Evolutionary conservation across 352 stramenopile species (phyloP).

Genomic region (Globisporangium barbulae): DNA sequence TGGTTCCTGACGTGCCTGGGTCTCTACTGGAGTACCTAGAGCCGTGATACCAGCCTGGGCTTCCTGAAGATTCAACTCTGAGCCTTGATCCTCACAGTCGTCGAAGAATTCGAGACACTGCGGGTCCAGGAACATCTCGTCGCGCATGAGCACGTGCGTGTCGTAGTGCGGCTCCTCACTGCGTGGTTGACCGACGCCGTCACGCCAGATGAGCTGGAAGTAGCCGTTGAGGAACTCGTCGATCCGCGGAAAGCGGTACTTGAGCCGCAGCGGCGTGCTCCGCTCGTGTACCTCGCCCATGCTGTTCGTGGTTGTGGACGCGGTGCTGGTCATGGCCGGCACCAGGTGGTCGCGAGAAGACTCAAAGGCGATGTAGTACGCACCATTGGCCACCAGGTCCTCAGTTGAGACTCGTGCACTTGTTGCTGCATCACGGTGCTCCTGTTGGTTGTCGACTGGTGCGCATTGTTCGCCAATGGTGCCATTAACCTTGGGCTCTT

Average conservation of each 20-base stretch:
- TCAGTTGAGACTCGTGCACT: neutral
- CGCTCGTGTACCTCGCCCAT: slow-evolving; percentile 43
- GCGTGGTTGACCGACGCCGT: slow-evolving; percentile 31
- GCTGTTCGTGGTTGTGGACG: slow-evolving; percentile 4
- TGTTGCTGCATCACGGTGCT: slow-evolving; percentile 5
- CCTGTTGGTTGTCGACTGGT: slow-evolving; percentile 4
- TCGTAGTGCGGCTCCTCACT: slow-evolving; percentile 59
- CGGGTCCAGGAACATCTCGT: slow-evolving; percentile 38
- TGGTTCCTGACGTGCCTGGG: neutral
- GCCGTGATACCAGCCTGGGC: neutral
- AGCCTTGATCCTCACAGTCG: neutral
- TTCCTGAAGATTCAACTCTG: slow-evolving; percentile 11
- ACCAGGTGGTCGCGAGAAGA: slow-evolving; percentile 38
- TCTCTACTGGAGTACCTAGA: neutral
- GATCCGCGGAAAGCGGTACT: slow-evolving; percentile 38
- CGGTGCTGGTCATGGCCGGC: slow-evolving; percentile 3
- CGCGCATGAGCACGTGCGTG: slow-evolving; percentile 31
- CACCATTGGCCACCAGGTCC: neutral
- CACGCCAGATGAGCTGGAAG: slow-evolving; percentile 67
- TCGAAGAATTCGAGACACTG: slow-evolving; percentile 14
- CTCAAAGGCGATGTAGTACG: slow-evolving; percentile 44
- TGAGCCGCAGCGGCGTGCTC: slow-evolving; percentile 31
- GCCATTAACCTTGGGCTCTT: neutral
- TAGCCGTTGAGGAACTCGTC: slow-evolving; percentile 52
- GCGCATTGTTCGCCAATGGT: neutral